These are phyloP conservation scores for Paspalum vaginatum DNA, from an alignment of 176 grass and related monocot species.

Conservation along the genomic window DNA sequence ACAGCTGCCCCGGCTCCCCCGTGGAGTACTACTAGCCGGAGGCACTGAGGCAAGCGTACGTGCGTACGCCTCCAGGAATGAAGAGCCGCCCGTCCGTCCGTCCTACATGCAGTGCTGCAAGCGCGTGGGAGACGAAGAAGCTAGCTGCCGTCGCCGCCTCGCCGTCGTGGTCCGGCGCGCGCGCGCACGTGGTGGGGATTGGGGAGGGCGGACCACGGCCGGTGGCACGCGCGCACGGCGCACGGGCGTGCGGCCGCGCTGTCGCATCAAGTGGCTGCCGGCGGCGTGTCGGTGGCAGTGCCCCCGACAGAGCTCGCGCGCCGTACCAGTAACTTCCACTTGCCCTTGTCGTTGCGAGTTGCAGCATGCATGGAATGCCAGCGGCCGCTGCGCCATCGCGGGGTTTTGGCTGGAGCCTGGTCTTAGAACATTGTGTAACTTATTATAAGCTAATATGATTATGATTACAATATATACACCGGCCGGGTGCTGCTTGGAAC, in stretches of 20 bases:
- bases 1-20: slow-evolving; percentile 68
- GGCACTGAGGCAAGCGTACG: neutral
- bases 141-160: neutral
- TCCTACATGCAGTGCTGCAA: neutral
- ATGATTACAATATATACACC: neutral
- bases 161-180: neutral
- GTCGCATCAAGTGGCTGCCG: slow-evolving; percentile 48
- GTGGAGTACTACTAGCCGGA: slow-evolving; percentile 71
- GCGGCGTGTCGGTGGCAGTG: slow-evolving; percentile 27
- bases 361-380: neutral
- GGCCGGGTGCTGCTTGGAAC: neutral
- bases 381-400: neutral
- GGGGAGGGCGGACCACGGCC: neutral
- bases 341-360: neutral
- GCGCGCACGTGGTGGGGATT: slow-evolving; percentile 37
- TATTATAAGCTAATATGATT: neutral
- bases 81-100: slow-evolving; percentile 15
- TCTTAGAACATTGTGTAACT: neutral
- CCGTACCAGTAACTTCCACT: slow-evolving; percentile 40
- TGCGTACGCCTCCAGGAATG: no score
- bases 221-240: slow-evolving; percentile 44
- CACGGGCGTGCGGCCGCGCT: neutral
- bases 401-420: neutral
- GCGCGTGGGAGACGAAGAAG: neutral
- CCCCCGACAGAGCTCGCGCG: neutral